A percentile compares a stretch with the other conserved stretches of the same genome.
These are phyloP conservation scores for Dictyostelium capitatum DNA, from an alignment of 78 protist genomes.

Conservation along the genomic window DNA sequence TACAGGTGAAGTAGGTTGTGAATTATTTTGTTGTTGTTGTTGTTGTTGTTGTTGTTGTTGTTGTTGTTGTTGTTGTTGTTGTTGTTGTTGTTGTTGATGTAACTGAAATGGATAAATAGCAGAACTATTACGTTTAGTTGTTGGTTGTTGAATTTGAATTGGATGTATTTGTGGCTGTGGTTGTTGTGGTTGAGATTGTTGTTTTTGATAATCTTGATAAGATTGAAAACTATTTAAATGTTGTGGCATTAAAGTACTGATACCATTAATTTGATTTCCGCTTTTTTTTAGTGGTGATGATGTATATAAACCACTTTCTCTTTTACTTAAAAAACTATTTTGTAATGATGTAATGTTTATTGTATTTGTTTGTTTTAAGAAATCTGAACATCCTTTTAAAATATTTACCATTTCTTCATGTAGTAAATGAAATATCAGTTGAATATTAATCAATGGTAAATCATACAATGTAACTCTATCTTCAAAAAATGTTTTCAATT, in stretches of 20 bases:
- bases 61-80: background rate
- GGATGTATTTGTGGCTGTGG: background rate
- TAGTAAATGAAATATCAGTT: background rate
- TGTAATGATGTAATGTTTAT: background rate
- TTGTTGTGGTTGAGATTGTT: background rate
- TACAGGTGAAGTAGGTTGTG: background rate
- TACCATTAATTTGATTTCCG: background rate
- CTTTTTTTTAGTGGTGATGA: background rate
- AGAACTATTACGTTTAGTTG: background rate
- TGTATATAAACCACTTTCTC: background rate
- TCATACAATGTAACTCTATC: background rate
- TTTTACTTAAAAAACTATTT: background rate
- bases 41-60: constrained; percentile 10
- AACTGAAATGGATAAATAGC: background rate
- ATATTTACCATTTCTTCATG: background rate
- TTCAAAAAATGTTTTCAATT: background rate
- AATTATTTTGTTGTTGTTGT: background rate
- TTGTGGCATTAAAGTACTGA: background rate
- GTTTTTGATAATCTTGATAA: background rate
- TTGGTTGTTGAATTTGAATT: background rate
- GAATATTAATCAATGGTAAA: constrained; percentile 13
- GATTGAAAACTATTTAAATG: background rate
- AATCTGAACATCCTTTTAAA: background rate
- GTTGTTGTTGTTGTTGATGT: background rate
- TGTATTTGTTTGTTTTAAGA: constrained; percentile 8